These are phyloP conservation scores for Podaxis pistillaris DNA, from an alignment of 768 basidiomycete genomes.

Conservation along the genomic window DNA sequence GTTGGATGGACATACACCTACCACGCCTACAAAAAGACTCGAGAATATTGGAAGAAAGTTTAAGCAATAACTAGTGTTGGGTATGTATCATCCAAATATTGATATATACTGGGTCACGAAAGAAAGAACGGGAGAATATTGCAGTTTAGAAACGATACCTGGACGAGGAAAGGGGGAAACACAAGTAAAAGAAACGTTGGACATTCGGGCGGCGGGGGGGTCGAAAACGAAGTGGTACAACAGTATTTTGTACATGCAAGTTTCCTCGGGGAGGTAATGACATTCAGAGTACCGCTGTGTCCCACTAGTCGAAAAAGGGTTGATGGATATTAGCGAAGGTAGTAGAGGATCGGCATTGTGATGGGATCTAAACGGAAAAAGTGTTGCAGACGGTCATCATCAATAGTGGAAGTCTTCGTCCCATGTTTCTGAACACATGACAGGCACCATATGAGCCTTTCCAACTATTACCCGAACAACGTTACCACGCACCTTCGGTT, in stretches of 20 bases:
- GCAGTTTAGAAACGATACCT: neutral
- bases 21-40: neutral
- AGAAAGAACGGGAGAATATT: neutral
- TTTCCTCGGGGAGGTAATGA: neutral
- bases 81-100: neutral
- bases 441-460: neutral
- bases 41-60: neutral
- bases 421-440: slow-evolving; percentile 27
- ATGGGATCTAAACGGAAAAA: neutral
- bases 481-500: slow-evolving; percentile 67
- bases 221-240: neutral
- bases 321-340: neutral
- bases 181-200: neutral
- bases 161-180: neutral
- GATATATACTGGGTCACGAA: neutral
- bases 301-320: neutral
- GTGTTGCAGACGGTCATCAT: neutral
- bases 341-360: neutral
- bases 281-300: neutral
- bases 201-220: neutral
- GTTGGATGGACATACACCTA: neutral
- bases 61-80: neutral
- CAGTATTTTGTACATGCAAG: neutral
- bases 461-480: neutral
- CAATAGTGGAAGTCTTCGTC: slow-evolving; percentile 29